phyloP scores from a whole-genome alignment of 139 green algal species.

The Picochlorum sp. region DNA sequence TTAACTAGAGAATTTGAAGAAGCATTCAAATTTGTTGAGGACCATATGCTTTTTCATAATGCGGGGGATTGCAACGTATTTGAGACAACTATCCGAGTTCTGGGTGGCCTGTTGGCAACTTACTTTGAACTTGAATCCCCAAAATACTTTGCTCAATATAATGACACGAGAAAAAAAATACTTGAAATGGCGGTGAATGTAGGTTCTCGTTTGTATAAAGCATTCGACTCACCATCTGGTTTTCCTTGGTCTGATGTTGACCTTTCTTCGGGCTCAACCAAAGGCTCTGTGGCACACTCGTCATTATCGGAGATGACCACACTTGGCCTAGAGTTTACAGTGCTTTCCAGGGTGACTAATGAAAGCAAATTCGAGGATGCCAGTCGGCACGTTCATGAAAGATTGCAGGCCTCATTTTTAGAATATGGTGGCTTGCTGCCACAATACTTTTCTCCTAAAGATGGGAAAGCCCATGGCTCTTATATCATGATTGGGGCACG shows the following conservation, averaged over 20 bases:
- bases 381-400: constrained; percentile 8
- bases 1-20: constrained; percentile 38
- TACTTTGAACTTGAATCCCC: constrained; percentile 41
- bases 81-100: constrained; percentile 85
- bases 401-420: background rate
- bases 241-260: constrained; percentile 47
- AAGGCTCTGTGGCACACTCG: constrained; percentile 4
- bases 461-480: background rate
- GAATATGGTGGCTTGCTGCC: constrained; percentile 7
- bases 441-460: constrained; percentile 12
- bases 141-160: background rate
- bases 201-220: constrained; percentile 25
- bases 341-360: constrained; percentile 40
- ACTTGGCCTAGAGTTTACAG: constrained; percentile 69
- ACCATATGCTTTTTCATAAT: background rate
- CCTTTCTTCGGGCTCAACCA: constrained; percentile 15
- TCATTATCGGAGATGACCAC: constrained; percentile 63
- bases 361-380: constrained; percentile 1
- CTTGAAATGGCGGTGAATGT: constrained; percentile 26
- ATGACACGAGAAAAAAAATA: background rate
- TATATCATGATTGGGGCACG: constrained; percentile 33
- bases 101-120: constrained; percentile 78
- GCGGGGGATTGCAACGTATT: constrained; percentile 62
- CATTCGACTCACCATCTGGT: constrained; percentile 28
- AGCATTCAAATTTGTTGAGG: constrained; percentile 1